These are phyloP conservation scores for Fistulifera pelliculosa DNA, from an alignment of 108 stramenopile genomes.

Conservation along the genomic window DNA sequence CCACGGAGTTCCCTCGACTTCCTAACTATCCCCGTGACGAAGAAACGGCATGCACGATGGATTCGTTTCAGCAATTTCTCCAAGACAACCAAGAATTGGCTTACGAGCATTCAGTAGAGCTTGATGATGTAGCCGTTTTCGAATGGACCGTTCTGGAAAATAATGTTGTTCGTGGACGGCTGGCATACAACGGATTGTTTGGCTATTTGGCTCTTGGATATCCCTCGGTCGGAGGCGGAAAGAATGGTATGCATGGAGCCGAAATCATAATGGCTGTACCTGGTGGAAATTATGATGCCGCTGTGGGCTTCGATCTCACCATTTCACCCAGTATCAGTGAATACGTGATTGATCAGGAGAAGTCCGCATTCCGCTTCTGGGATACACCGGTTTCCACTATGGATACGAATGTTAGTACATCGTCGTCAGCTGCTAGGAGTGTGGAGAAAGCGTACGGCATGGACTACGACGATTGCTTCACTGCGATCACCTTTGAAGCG, in stretches of 20 bases:
- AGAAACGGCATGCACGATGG: too few relatives aligned
- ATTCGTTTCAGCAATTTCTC: neutral
- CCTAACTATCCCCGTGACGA: constrained; percentile 4
- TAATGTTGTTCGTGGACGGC: neutral
- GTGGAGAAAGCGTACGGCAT: constrained; percentile 1
- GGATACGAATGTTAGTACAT: constrained; percentile 8
- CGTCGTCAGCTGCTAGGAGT: neutral
- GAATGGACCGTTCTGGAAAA: neutral
- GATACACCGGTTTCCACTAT: constrained; percentile 20
- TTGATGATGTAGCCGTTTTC: neutral
- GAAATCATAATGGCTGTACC: constrained; percentile 38
- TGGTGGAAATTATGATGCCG: constrained; percentile 31
- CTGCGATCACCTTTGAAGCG: constrained; percentile 44
- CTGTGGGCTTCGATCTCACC: constrained; percentile 26
- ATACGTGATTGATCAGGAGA: constrained; percentile 25
- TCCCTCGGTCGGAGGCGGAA: constrained; percentile 18
- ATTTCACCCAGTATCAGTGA: constrained; percentile 21
- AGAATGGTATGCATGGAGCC: constrained; percentile 46
- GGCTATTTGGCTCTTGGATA: constrained; percentile 44
- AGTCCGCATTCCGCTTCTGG: constrained; percentile 53
- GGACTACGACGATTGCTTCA: constrained; percentile 39
- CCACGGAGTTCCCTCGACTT: neutral
- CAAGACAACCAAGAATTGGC: neutral
- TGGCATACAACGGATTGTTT: constrained; percentile 41
- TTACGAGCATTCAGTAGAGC: neutral